Conservation (phyloP, 2,329 filamentous ascomycete species). For the Penicillium brevicompactum region DNA sequence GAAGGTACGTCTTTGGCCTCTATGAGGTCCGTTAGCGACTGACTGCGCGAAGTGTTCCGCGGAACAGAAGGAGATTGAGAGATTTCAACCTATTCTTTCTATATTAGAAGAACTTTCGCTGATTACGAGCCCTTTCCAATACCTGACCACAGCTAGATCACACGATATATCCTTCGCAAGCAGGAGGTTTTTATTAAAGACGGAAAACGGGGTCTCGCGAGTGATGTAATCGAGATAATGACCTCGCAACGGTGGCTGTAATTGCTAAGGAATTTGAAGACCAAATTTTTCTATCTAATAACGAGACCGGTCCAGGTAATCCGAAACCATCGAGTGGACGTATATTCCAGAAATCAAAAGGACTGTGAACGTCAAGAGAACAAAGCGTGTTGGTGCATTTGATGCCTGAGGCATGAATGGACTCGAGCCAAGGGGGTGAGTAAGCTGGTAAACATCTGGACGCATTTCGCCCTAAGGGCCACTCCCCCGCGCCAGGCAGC, state of each 20-base stretch:
- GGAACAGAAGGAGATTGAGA: constrained; percentile 2
- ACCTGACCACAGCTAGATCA: constrained; percentile 6
- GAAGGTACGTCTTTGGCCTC: too few relatives aligned
- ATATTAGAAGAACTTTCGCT: constrained; percentile 10
- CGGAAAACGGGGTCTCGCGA: constrained; percentile 3
- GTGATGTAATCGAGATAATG: constrained; percentile 9
- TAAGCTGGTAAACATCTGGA: not conserved
- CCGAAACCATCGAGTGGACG: not conserved
- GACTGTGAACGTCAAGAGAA: not conserved
- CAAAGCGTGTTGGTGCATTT: not conserved
- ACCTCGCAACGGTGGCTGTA: constrained; percentile 10
- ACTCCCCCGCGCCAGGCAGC: not conserved
- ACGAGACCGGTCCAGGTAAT: constrained; percentile 1
- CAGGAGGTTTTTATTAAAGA: not conserved
- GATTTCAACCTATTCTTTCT: constrained; percentile 4
- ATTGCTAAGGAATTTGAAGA: not conserved
- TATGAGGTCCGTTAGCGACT: too few relatives aligned
- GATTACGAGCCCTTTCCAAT: constrained; percentile 7
- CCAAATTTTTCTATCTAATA: constrained; percentile 6
- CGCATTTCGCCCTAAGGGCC: not conserved
- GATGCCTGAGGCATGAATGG: not conserved
- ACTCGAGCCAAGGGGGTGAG: not conserved
- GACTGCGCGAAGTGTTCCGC: too few relatives aligned
- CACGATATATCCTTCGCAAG: constrained; percentile 5
- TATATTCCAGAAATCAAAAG: constrained; percentile 3